These are phyloP conservation scores for Zygosaccharomyces bailii DNA, from an alignment of 805 yeast genomes.

Conservation along the genomic window DNA sequence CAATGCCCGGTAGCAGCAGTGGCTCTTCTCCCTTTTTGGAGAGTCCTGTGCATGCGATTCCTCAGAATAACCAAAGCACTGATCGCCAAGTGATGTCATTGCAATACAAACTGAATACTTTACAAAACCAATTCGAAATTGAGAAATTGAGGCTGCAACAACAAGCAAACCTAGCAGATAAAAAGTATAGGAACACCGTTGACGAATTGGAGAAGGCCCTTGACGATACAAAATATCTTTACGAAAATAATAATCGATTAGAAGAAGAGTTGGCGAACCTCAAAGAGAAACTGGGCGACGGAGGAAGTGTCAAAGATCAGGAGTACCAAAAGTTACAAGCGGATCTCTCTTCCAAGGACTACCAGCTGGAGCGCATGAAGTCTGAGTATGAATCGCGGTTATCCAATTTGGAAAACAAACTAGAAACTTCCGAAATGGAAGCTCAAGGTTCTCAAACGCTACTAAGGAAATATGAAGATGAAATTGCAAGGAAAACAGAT, in stretches of 20 bases:
- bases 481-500: conserved; percentile 21
- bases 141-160: conserved; percentile 25
- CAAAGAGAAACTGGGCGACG: conserved; percentile 23
- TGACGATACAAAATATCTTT: conserved; percentile 37
- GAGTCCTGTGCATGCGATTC: conserved; percentile 23
- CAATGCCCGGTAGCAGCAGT: conserved; percentile 22
- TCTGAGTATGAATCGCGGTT: conserved; percentile 33
- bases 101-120: conserved; percentile 38
- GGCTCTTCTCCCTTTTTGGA: conserved; percentile 41
- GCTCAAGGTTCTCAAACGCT: conserved; percentile 19
- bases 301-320: conserved; percentile 25
- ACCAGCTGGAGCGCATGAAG: conserved; percentile 38
- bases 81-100: conserved; percentile 30
- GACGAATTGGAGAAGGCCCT: conserved; percentile 34
- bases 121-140: conserved; percentile 40
- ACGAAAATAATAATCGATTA: conserved; percentile 32
- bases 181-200: conserved; percentile 34
- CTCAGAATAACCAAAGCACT: conserved; percentile 5
- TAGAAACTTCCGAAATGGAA: conserved; percentile 20
- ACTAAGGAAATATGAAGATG: conserved; percentile 27
- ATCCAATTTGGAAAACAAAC: conserved; percentile 16
- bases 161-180: conserved; percentile 25
- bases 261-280: conserved; percentile 19
- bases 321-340: conserved; percentile 38
- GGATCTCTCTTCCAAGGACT: conserved; percentile 31